Base-by-base conservation (phyloP, 495 filamentous ascomycete genomes). In the Penicillium odoratum region DNA sequence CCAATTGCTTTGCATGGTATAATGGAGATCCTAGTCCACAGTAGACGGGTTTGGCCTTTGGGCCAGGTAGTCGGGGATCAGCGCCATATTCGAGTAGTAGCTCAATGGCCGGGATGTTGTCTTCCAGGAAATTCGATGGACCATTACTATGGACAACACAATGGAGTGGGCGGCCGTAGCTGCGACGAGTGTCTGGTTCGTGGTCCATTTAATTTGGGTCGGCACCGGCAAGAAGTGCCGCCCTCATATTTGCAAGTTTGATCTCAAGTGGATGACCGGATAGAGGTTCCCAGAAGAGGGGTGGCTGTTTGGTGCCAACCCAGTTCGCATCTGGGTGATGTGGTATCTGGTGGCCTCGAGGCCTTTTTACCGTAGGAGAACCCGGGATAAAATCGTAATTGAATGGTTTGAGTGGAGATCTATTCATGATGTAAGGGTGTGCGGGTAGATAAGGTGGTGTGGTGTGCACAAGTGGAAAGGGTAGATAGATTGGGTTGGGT, bases 221-320 rank as follows among this genome's bases (percentile, higher is more conserved):
- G n/a, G 43, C 43, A 25, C 43, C 43, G n/a, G 43, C n/a, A 21
- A 46, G n/a, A 18, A 46, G 43, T 46, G 43, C 43, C 18, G n/a
- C 43, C 18, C 8, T 46, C 18, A 46, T 46, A 46, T 21, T 25
- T 46, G n/a, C n/a, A 25, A 46, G 43, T 46, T 46, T 46, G n/a
- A 46, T 5, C 43, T 46, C 43, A 25, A 46, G 7, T 18, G 43
- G 10, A 25, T 46, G n/a, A 21, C 5, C 18, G 18, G 43, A 46
- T 18, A 46, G 43, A 46, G 43, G 43, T 25, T 46, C 43, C 43
- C 43, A 46, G 43, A 46, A 46, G n/a, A 46, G 43, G 43, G 43
- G 43, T 18, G 43, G 43, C 18, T 46, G 18, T 46, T 18, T 5
- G 43, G 10, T 10, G 43, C 18, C 5, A 18, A 46, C 43, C 43